These are phyloP conservation scores for Colletotrichum endophyticum DNA, from an alignment of 2,329 filamentous ascomycete genomes.

Conservation along the genomic window DNA sequence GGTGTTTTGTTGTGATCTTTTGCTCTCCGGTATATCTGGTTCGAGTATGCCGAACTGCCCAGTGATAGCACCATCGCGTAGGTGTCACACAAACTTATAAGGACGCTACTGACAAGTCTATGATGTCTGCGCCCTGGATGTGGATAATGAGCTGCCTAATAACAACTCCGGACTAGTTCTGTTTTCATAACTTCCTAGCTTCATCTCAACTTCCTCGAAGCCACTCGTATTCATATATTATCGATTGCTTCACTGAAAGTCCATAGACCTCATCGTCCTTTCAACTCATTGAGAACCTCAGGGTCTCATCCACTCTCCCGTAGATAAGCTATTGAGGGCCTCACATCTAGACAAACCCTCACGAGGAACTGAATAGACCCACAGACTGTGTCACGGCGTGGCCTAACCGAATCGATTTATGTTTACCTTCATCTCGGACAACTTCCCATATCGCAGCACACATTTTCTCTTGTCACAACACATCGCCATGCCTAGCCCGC, in stretches of 20 bases:
- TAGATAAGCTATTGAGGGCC: too few species aligned
- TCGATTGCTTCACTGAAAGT: neutral
- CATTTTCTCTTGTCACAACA: neutral
- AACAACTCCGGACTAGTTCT: neutral
- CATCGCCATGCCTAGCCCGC: neutral
- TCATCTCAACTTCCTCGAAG: neutral
- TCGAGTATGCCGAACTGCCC: neutral
- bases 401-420: too few species aligned
- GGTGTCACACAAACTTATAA: neutral
- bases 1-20: neutral
- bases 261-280: neutral
- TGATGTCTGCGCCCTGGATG: accelerated
- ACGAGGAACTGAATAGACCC: too few species aligned
- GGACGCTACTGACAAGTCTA: accelerated
- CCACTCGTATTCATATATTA: accelerated
- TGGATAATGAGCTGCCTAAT: neutral
- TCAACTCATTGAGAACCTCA: neutral
- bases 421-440: accelerated
- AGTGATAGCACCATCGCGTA: neutral
- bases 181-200: neutral
- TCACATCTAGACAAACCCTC: neutral
- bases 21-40: neutral
- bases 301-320: neutral
- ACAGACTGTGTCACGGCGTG: accelerated
- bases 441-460: accelerated